Evolutionary conservation across 257 asterid genomes (phyloP).

Genomic region (Gentiana macrophylla): DNA sequence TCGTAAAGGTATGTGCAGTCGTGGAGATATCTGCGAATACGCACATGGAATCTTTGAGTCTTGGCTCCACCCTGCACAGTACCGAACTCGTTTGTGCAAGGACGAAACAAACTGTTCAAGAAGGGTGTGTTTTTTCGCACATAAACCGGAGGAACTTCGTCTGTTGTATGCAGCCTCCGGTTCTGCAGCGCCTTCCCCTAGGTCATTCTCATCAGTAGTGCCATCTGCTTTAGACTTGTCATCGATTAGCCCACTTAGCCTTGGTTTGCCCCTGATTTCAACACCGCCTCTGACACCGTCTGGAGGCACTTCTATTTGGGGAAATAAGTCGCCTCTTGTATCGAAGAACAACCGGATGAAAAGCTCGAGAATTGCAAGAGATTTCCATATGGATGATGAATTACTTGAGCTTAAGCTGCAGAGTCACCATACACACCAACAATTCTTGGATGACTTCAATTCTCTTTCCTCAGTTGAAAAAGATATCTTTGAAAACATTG

Average conservation of each 20-base stretch:
- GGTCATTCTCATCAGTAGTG: slow-evolving; percentile 17
- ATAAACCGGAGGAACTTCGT: slow-evolving; percentile 30
- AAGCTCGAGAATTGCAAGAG: slow-evolving; percentile 19
- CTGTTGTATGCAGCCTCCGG: slow-evolving; percentile 33
- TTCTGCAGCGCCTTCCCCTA: slow-evolving; percentile 35
- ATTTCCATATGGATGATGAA: slow-evolving; percentile 14
- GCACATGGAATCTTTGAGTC: slow-evolving; percentile 42
- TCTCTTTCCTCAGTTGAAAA: slow-evolving; percentile 19
- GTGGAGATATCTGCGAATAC: slow-evolving; percentile 33
- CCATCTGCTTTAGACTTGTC: slow-evolving; percentile 15
- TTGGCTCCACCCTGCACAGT: slow-evolving; percentile 46
- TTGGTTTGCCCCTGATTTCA: slow-evolving; percentile 21
- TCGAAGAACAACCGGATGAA: slow-evolving; percentile 32
- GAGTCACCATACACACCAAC: slow-evolving; percentile 12
- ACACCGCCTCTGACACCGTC: slow-evolving; percentile 30
- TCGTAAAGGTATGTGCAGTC: slow-evolving; percentile 35
- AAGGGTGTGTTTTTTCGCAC: slow-evolving; percentile 37
- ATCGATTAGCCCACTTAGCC: slow-evolving; percentile 14
- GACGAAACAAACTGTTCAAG: background rate
- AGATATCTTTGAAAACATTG: slow-evolving; percentile 18
- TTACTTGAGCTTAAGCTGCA: slow-evolving; percentile 9
- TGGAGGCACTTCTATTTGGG: slow-evolving; percentile 18
- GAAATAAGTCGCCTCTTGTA: slow-evolving; percentile 13
- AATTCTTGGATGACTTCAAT: slow-evolving; percentile 21
- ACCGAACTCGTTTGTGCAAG: slow-evolving; percentile 34